phyloP scores from a whole-genome alignment of 441 rosid species.

The Erodium moschatum region DNA sequence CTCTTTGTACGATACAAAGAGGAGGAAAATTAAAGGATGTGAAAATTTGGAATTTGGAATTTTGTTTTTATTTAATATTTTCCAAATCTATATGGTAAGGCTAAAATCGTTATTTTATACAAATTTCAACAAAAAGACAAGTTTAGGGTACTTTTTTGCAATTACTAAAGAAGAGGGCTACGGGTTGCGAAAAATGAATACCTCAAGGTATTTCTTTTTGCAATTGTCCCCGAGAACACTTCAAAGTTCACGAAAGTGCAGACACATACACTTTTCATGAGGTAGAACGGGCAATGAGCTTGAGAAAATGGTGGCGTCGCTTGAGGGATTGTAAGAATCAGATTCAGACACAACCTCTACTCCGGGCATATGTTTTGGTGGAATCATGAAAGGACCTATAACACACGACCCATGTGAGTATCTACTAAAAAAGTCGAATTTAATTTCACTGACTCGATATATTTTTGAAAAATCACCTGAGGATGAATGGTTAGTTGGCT shows the following conservation, averaged over 20 bases:
- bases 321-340: conserved; percentile 32
- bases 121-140: too few species aligned
- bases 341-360: conserved; percentile 30
- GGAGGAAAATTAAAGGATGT: too few species aligned
- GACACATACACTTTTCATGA: conserved; percentile 50
- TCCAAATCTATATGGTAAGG: too few species aligned
- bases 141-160: too few species aligned
- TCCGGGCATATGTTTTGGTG: conserved; percentile 24
- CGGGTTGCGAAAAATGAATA: too few species aligned
- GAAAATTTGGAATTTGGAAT: too few species aligned
- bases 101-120: too few species aligned
- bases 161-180: too few species aligned
- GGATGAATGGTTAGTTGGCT: conserved; percentile 25
- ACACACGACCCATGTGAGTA: conserved; percentile 19
- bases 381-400: conserved; percentile 35
- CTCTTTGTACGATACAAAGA: too few species aligned
- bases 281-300: conserved; percentile 68
- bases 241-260: not conserved
- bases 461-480: conserved; percentile 27
- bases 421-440: conserved; percentile 17
- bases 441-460: not conserved
- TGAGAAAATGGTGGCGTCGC: conserved; percentile 68
- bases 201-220: too few species aligned
- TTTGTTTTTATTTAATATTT: too few species aligned
- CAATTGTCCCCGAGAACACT: not conserved